These are phyloP conservation scores for Aspergillus mulundensis DNA, from an alignment of 495 filamentous ascomycete genomes.

Conservation along the genomic window DNA sequence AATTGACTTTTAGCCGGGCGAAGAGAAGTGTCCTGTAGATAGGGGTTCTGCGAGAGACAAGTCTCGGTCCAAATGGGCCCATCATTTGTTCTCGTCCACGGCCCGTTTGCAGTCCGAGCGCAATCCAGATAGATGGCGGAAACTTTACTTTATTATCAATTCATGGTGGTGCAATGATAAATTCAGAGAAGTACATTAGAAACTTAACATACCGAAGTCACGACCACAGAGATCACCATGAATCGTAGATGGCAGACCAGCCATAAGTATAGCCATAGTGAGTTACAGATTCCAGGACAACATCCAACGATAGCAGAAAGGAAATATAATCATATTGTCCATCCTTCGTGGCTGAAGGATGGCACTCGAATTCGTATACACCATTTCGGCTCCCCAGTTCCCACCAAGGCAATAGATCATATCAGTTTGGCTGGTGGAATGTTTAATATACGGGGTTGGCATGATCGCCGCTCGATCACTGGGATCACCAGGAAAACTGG, in stretches of 20 bases:
- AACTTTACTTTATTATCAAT: too few relatives aligned
- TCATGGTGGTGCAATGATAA: too few relatives aligned
- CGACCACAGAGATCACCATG: not conserved
- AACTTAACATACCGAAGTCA: too few relatives aligned
- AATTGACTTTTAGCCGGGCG: not conserved
- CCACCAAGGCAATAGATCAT: not conserved
- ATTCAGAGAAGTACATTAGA: too few relatives aligned
- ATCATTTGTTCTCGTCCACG: not conserved
- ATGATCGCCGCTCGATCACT: not conserved
- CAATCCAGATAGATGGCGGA: not conserved
- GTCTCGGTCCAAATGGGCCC: conserved; percentile 1
- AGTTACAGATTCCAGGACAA: not conserved
- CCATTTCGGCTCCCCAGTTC: too few relatives aligned
- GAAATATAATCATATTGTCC: not conserved
- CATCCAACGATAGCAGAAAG: too few relatives aligned
- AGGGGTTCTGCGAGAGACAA: not conserved
- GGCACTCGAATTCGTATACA: not conserved
- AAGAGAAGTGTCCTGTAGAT: not conserved
- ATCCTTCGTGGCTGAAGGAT: not conserved
- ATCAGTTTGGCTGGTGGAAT: not conserved
- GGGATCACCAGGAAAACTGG: not conserved
- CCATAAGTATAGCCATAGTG: not conserved
- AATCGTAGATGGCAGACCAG: not conserved
- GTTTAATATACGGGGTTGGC: not conserved
- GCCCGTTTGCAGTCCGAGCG: not conserved